A percentile compares a stretch with the other conserved stretches of the same genome.
Conservation (phyloP, 2,329 filamentous ascomycete genomes). For the Fusarium sp. region DNA sequence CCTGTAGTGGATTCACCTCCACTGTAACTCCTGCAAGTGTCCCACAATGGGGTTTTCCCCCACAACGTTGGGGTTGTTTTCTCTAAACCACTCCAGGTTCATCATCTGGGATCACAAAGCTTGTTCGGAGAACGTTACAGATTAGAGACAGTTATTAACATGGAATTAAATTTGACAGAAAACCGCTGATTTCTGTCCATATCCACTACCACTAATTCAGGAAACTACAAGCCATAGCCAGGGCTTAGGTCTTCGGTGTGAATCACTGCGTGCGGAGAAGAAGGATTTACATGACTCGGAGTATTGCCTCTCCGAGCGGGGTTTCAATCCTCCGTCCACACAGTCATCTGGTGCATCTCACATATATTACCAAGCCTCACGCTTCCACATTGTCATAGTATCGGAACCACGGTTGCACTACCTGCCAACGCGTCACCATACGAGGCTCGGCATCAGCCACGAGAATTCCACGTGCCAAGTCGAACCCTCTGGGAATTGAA, state of each 20-base stretch:
- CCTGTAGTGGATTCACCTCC: not conserved
- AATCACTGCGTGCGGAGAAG: constrained; percentile 21
- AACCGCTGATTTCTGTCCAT: too few species aligned
- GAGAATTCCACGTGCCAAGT: constrained; percentile 20
- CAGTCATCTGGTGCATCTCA: not conserved
- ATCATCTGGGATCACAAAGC: not conserved
- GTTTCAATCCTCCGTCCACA: not conserved
- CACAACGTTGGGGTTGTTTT: not conserved
- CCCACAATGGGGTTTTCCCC: not conserved
- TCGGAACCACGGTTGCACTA: not conserved
- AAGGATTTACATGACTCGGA: not conserved
- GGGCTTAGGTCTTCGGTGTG: not conserved
- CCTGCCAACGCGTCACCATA: not conserved
- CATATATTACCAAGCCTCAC: not conserved
- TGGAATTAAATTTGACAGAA: not conserved
- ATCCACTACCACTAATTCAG: too few species aligned
- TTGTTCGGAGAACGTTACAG: not conserved
- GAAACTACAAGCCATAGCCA: too few species aligned
- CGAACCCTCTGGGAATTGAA: not conserved
- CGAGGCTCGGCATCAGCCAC: constrained; percentile 1
- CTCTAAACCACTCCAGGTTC: not conserved
- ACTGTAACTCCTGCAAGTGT: not conserved
- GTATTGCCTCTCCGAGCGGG: not conserved
- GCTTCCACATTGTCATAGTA: not conserved
- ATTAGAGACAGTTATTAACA: not conserved